These are phyloP conservation scores for Kappamyces sp. DNA, from an alignment of 192 early-diverging fungal genomes.

Conservation along the genomic window DNA sequence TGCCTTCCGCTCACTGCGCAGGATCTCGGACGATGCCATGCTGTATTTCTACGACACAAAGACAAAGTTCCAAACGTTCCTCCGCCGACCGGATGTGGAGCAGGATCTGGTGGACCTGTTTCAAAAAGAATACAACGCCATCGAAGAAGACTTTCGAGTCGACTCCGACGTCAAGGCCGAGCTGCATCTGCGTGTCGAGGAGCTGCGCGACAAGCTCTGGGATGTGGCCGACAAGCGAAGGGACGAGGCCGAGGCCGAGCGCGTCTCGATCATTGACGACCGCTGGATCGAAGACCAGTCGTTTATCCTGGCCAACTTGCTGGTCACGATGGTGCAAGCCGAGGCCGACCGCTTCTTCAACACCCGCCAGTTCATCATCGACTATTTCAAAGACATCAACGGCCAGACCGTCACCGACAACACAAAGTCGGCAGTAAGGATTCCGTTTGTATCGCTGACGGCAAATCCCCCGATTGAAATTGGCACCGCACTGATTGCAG, in stretches of 20 bases:
- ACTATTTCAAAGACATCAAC: constrained; percentile 49
- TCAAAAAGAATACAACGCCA: constrained; percentile 49
- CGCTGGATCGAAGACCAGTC: constrained; percentile 58
- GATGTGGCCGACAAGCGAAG: constrained; percentile 50
- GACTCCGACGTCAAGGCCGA: constrained; percentile 57
- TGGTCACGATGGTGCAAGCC: constrained; percentile 51
- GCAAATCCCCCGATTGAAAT: constrained; percentile 29
- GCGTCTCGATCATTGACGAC: constrained; percentile 48
- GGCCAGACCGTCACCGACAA: constrained; percentile 25
- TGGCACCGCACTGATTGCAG: constrained; percentile 15
- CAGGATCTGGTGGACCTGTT: constrained; percentile 50
- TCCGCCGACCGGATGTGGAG: constrained; percentile 52
- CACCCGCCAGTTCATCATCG: constrained; percentile 41
- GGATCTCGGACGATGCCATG: constrained; percentile 42
- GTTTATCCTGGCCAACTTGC: constrained; percentile 43
- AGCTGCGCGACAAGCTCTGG: constrained; percentile 56
- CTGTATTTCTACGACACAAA: constrained; percentile 50
- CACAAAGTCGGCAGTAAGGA: constrained; percentile 19
- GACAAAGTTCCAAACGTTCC: constrained; percentile 43
- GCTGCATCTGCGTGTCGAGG: constrained; percentile 55
- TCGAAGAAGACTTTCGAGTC: constrained; percentile 55
- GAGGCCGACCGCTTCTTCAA: constrained; percentile 47
- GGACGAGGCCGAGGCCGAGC: constrained; percentile 56
- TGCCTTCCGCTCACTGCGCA: constrained; percentile 49
- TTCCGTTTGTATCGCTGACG: constrained; percentile 29